Evolutionary conservation across 176 grass and related monocot species (phyloP).

Genomic region (Aegilops tauschii): DNA sequence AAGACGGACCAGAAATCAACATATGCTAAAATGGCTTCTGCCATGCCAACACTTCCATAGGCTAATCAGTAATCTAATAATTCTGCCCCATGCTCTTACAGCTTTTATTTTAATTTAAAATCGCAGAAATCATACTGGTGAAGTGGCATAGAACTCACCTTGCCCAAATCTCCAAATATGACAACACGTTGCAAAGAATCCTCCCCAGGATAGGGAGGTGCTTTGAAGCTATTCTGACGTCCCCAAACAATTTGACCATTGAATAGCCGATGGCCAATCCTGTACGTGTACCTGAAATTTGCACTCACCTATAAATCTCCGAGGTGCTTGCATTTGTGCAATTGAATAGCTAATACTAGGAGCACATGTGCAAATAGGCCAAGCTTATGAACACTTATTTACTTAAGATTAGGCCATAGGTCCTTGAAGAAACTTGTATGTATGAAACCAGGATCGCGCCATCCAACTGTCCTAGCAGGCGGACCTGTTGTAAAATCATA

Average conservation of each 20-base stretch:
- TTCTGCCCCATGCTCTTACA: background rate
- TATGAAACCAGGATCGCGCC: slow-evolving; percentile 92
- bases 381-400: slow-evolving; percentile 18
- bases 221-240: slow-evolving; percentile 65
- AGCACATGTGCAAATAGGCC: background rate
- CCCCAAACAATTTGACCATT: slow-evolving; percentile 75
- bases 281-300: slow-evolving; percentile 80
- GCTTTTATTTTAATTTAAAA: background rate
- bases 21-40: background rate
- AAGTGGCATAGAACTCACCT: slow-evolving; percentile 37
- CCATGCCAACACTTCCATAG: background rate
- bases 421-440: slow-evolving; percentile 87
- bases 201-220: slow-evolving; percentile 86
- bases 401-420: slow-evolving; percentile 84
- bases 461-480: slow-evolving; percentile 91
- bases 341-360: slow-evolving; percentile 4
- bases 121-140: background rate
- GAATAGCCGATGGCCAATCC: slow-evolving; percentile 62
- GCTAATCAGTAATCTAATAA: background rate
- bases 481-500: slow-evolving; percentile 47
- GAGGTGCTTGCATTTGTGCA: background rate
- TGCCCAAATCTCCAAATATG: slow-evolving; percentile 91
- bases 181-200: slow-evolving; percentile 78
- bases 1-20: background rate
- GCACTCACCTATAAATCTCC: slow-evolving; percentile 15